Evolutionary conservation across 352 stramenopile species (phyloP), one percentile per base, ranked within the genome.

Genomic region (Phytophthora citrophthora): DNA sequence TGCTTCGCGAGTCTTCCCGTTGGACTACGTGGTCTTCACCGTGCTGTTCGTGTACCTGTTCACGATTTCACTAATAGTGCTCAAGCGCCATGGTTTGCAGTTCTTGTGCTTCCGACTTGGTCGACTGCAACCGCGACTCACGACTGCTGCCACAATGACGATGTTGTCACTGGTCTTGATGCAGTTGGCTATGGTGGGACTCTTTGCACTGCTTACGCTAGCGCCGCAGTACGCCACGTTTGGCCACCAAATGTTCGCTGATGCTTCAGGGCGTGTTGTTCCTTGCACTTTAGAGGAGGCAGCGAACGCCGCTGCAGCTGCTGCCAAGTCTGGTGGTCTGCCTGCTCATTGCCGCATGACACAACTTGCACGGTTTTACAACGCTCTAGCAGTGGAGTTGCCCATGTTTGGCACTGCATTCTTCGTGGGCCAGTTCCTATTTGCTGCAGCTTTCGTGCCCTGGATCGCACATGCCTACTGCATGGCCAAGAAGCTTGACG

Each of bases 191-290:
- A 88, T 95, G 58, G 77, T 94, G 18, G 82, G 81, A 12, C 81
- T 96, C 26, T 95, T 96, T 53, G 86, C 79, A 34, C 63, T 91
- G 47, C 85, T 93, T 29, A 93, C 88, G 15, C 61, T 96, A 36
- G 86, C 88, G 10, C 88, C 88, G 24, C 88, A 96, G 58, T 96
- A 96, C 62, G 74, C 86, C 15, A 94, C 86, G 1, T 96, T 96
- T 46, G 88, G 88, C 7, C 83, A 94, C 52, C 88, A 96, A 61
- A 76, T 68, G 61, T 96, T 84, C 56, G 70, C 55, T 6, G 72
- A 91, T 40, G 61, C 59, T 1, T 86, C 71, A 0, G 76, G 76
- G 5, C 56, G 66, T 23, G 74, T 88, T 20, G 41, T 74, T 34
- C 79, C 74, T 4, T 96, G 88, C 57, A 93, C 86, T 47, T 66